Evolutionary conservation across 805 yeast species (phyloP).

Genomic region (Schizosaccharomyces osmophilus): DNA sequence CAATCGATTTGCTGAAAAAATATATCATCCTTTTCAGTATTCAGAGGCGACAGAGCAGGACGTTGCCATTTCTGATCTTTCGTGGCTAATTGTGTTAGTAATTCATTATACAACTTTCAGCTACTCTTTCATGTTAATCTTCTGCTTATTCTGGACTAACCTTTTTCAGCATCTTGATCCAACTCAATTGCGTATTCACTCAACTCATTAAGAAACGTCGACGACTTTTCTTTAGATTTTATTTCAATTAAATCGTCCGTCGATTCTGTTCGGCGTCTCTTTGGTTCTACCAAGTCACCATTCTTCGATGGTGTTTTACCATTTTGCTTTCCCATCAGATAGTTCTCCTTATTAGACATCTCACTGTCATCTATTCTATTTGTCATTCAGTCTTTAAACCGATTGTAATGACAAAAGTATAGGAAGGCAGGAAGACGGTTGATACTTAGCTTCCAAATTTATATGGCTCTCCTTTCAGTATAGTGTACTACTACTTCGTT

Average conservation of each 20-base stretch:
- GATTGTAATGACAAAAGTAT: no score
- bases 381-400: neutral
- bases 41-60: neutral
- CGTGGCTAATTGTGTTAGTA: neutral
- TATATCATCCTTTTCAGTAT: neutral
- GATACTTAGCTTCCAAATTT: no score
- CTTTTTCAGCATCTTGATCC: neutral
- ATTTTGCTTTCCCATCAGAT: neutral
- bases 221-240: neutral
- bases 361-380: neutral
- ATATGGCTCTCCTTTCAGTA: no score
- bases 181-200: neutral
- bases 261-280: neutral
- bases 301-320: neutral
- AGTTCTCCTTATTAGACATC: neutral
- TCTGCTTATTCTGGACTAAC: neutral
- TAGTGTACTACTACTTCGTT: no score
- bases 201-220: neutral
- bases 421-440: no score
- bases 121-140: no score
- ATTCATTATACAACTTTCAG: neutral
- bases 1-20: constrained; percentile 85
- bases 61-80: neutral
- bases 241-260: neutral
- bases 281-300: neutral